These are phyloP conservation scores for Boletellus emodensis DNA, from an alignment of 768 basidiomycete species.

Conservation along the genomic window DNA sequence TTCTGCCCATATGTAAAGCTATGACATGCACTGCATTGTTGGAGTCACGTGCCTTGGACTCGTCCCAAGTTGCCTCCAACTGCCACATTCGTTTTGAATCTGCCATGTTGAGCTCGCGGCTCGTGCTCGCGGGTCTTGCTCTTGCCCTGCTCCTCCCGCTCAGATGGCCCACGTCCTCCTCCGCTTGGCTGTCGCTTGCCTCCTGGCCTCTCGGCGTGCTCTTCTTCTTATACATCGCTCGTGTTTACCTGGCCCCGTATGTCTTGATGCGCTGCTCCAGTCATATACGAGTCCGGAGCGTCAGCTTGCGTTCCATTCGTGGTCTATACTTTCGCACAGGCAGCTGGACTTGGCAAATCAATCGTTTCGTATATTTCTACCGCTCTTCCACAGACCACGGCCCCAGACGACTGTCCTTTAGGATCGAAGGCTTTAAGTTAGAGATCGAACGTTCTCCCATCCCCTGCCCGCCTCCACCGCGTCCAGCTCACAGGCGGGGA, in stretches of 20 bases:
- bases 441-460: conserved; percentile 35
- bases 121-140: conserved; percentile 13
- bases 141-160: conserved; percentile 11
- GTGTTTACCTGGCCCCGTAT: conserved; percentile 66
- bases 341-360: conserved; percentile 52
- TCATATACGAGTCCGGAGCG: conserved; percentile 63
- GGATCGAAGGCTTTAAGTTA: conserved; percentile 57
- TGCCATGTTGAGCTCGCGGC: not conserved
- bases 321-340: conserved; percentile 67
- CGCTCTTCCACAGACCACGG: conserved; percentile 43
- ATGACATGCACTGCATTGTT: conserved; percentile 8
- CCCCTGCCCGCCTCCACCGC: conserved; percentile 16
- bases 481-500: conserved; percentile 34
- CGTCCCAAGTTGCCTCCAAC: not conserved
- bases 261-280: conserved; percentile 54
- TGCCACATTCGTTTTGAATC: not conserved
- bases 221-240: conserved; percentile 54
- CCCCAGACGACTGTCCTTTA: conserved; percentile 56
- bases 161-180: conserved; percentile 19
- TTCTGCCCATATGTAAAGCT: conserved; percentile 22
- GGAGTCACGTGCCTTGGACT: conserved; percentile 9
- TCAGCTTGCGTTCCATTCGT: conserved; percentile 74
- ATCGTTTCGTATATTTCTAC: conserved; percentile 62
- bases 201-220: conserved; percentile 50
- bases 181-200: conserved; percentile 40